These are phyloP conservation scores for Yarrowia sp. DNA, from an alignment of 805 yeast genomes.

Conservation along the genomic window DNA sequence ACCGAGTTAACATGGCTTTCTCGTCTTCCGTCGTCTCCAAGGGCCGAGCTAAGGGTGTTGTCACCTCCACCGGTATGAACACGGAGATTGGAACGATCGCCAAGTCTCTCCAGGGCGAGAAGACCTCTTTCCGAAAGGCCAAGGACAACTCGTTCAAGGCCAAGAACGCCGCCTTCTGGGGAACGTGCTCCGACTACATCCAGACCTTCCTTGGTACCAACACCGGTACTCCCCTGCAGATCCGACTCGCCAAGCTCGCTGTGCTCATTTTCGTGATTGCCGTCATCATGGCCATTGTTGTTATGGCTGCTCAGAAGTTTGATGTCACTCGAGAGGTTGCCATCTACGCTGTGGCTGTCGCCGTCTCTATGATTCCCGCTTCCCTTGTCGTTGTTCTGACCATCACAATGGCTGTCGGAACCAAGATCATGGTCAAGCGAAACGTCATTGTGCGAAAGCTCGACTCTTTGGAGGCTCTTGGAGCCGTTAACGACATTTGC, in stretches of 20 bases:
- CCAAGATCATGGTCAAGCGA: slow-evolving; percentile 64
- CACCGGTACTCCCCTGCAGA: slow-evolving; percentile 81
- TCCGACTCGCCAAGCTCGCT: slow-evolving; percentile 73
- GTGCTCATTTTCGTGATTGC: slow-evolving; percentile 69
- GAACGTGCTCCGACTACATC: slow-evolving; percentile 52
- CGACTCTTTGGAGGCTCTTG: slow-evolving; percentile 75
- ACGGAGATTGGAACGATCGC: slow-evolving; percentile 80
- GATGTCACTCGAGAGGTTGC: slow-evolving; percentile 75
- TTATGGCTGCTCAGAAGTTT: slow-evolving; percentile 80
- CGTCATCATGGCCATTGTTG: slow-evolving; percentile 78
- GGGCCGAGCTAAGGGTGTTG: slow-evolving; percentile 73
- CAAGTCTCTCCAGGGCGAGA: slow-evolving; percentile 49
- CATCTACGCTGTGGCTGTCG: slow-evolving; percentile 83
- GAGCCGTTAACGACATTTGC: slow-evolving; percentile 75
- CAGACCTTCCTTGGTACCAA: slow-evolving; percentile 73
- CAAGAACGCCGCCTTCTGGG: slow-evolving; percentile 46
- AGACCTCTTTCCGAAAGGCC: slow-evolving; percentile 43
- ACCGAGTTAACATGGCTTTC: slow-evolving; percentile 67
- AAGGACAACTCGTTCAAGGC: slow-evolving; percentile 46
- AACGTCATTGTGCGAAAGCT: slow-evolving; percentile 73
- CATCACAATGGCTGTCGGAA: slow-evolving; percentile 80
- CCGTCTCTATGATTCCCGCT: slow-evolving; percentile 78
- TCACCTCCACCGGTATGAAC: slow-evolving; percentile 59
- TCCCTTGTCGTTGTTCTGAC: slow-evolving; percentile 76
- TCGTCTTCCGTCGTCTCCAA: slow-evolving; percentile 68